Percentiles rank a stretch among this genome's conserved stretches.
phyloP scores from a whole-genome alignment of 805 yeast genomes.

The Henningerozyma blattae region DNA sequence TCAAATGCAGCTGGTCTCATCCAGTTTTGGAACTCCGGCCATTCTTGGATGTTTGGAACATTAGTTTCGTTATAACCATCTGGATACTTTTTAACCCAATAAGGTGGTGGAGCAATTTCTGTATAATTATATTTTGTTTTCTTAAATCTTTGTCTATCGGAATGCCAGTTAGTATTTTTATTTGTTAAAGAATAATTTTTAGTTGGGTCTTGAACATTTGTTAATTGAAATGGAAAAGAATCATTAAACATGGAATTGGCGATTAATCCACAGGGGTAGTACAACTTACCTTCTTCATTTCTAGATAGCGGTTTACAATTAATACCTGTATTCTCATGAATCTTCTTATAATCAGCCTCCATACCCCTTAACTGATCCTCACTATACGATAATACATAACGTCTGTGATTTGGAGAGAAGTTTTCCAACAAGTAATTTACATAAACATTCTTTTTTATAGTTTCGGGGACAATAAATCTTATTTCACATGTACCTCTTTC shows the following conservation, averaged over 20 bases:
- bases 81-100: slow-evolving; percentile 73
- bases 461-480: slow-evolving; percentile 60
- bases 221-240: slow-evolving; percentile 40
- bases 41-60: slow-evolving; percentile 58
- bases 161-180: slow-evolving; percentile 71
- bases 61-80: slow-evolving; percentile 79
- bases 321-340: slow-evolving; percentile 38
- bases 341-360: slow-evolving; percentile 41
- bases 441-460: slow-evolving; percentile 62
- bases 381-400: slow-evolving; percentile 80
- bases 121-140: slow-evolving; percentile 53
- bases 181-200: slow-evolving; percentile 29
- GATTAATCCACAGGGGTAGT: slow-evolving; percentile 91
- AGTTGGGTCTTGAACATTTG: slow-evolving; percentile 25
- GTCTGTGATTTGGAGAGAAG: slow-evolving; percentile 89
- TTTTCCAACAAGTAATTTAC: slow-evolving; percentile 77
- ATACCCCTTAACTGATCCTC: slow-evolving; percentile 75
- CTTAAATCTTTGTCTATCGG: slow-evolving; percentile 63
- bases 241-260: slow-evolving; percentile 92
- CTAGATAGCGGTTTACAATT: slow-evolving; percentile 57
- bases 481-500: slow-evolving; percentile 54
- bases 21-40: slow-evolving; percentile 93
- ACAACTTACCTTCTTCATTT: slow-evolving; percentile 41
- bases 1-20: slow-evolving; percentile 82
- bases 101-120: slow-evolving; percentile 88